phyloP scores from a whole-genome alignment of 208 protist genomes.

The Leishmania tropica region DNA sequence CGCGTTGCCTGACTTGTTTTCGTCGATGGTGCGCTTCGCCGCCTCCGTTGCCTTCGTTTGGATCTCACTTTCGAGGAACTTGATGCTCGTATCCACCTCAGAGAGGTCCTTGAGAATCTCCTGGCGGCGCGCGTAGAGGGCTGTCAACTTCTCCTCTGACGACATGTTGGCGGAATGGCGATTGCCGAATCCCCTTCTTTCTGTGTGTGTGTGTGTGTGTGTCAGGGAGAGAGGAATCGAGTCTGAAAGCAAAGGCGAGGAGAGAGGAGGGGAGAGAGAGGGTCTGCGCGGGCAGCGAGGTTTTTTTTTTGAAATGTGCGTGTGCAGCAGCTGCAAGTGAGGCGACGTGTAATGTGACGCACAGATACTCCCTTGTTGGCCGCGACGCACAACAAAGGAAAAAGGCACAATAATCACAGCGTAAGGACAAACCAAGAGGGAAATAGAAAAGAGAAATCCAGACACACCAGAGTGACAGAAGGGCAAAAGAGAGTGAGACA shows the following conservation, averaged over 20 bases:
- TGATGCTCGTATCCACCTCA: constrained; percentile 78
- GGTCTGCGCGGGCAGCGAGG: too few species aligned
- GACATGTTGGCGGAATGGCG: neutral
- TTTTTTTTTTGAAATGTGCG: neutral
- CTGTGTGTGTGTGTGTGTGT: too few species aligned
- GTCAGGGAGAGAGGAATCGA: neutral
- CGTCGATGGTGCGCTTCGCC: constrained; percentile 34
- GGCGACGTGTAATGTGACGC: neutral
- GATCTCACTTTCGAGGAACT: constrained; percentile 63
- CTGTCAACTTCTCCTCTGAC: constrained; percentile 59
- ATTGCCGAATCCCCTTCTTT: neutral
- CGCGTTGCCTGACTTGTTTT: constrained; percentile 33
- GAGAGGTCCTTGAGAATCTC: constrained; percentile 78
- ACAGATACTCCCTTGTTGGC: neutral
- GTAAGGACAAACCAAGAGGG: neutral
- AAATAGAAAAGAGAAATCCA: neutral
- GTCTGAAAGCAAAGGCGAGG: neutral
- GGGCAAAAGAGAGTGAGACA: neutral
- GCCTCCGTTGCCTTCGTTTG: constrained; percentile 38
- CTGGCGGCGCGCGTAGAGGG: constrained; percentile 76
- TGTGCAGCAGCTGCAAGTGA: neutral
- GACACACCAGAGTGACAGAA: neutral
- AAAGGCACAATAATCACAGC: neutral
- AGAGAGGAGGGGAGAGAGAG: neutral
- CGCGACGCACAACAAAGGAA: neutral